Base-by-base conservation (phyloP, 208 protist genomes). In the Leishmania major region DNA sequence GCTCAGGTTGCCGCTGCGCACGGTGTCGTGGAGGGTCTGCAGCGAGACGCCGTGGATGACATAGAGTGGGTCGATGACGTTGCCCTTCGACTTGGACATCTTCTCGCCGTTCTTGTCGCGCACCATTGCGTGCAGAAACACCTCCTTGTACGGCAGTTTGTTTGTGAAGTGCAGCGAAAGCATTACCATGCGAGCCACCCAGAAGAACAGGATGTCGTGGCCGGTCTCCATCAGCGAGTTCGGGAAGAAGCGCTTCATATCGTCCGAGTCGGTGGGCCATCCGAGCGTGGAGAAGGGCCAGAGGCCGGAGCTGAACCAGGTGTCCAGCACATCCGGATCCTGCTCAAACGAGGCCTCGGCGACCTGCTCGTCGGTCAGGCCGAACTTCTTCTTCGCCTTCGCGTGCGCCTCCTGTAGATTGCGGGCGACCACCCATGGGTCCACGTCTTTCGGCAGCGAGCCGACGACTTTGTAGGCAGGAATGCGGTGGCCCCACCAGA, bases 161-260 rank as follows among this genome's bases (percentile, higher is more conserved):
- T 90, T 96, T 22, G 96, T 99, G 43, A 99, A 93, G 80, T 99
- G 87, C 17, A 99, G 87, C 70, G 98, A 98, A 73, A 99, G 97
- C 99, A 99, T 99, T n/a, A 99, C 99, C 99, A 99, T 99, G 79
- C 99, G 91, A 28, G 99, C 99, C 7, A 99, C 99, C 99, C 99
- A 99, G 93, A 99, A 99, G 94, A 99, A 99, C 40, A 99, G 80
- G 84, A 99, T 99, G 91, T 99, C 99, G 75, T 97, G 86, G 35
- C 99, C 99, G 31, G 99, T 99, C 92, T 99, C 99, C 78, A 99
- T 96, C 13, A 99, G 78, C 31, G 88, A 84, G 51, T 89, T 98
- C 59, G 99, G 99, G 88, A 99, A 99, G 90, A 99, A 99, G 37
- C 91, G 87, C 74, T 98, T 84, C 85, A 99, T 96, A 82, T 99